Percentiles rank a stretch among this genome's conserved stretches.
phyloP scores from a whole-genome alignment of 495 filamentous ascomycete genomes.

The Cercophora scortea region DNA sequence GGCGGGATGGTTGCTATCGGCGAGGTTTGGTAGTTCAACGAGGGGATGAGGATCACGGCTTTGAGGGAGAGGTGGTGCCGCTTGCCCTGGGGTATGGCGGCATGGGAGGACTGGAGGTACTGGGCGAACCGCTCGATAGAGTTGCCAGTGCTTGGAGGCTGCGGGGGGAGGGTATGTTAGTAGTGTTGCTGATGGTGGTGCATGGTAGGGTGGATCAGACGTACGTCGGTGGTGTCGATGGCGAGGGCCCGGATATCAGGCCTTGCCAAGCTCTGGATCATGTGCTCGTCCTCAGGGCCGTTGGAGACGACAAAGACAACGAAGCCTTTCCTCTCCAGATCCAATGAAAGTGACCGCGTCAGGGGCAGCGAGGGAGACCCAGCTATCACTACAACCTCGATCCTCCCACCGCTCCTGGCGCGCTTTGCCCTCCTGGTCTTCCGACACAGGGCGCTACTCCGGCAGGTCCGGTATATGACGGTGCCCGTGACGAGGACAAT shows the following conservation, averaged over 20 bases:
- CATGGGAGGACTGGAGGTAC: slow-evolving; percentile 63
- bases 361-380: slow-evolving; percentile 75
- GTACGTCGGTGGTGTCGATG: slow-evolving; percentile 72
- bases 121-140: slow-evolving; percentile 58
- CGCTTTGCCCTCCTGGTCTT: slow-evolving; percentile 68
- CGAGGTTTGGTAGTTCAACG: slow-evolving; percentile 60
- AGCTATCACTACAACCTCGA: slow-evolving; percentile 85
- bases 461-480: slow-evolving; percentile 56
- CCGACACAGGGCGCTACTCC: slow-evolving; percentile 48
- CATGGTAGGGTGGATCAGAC: slow-evolving; percentile 9
- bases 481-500: slow-evolving; percentile 62
- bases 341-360: slow-evolving; percentile 69
- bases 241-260: slow-evolving; percentile 74
- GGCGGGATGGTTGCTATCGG: slow-evolving; percentile 77
- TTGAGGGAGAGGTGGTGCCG: slow-evolving; percentile 66
- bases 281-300: slow-evolving; percentile 70
- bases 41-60: slow-evolving; percentile 70
- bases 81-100: slow-evolving; percentile 61
- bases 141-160: slow-evolving; percentile 42
- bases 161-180: slow-evolving; percentile 7
- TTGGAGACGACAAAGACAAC: slow-evolving; percentile 85
- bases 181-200: slow-evolving; percentile 4
- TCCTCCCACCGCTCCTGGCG: slow-evolving; percentile 73
- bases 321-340: slow-evolving; percentile 86
- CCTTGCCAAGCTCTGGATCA: slow-evolving; percentile 65